Evolutionary conservation across 371 early-diverging fungal species (phyloP).

Genomic region (Basidiobolus heterosporus): DNA sequence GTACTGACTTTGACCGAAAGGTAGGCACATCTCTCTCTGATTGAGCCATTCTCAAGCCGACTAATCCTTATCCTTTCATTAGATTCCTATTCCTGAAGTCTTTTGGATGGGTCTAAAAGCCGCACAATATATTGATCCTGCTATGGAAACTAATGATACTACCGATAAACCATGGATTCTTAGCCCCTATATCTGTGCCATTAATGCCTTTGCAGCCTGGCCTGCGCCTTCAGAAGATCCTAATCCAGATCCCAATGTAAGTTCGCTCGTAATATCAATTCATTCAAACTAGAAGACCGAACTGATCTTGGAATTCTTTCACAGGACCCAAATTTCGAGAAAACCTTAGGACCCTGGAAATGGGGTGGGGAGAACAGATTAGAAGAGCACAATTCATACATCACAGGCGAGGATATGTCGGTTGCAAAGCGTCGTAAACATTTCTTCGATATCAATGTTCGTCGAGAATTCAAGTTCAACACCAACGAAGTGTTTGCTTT

Average conservation of each 20-base stretch:
- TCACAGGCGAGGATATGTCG: slow-evolving; percentile 3
- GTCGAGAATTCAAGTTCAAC: slow-evolving; percentile 28
- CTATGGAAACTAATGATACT: slow-evolving; percentile 27
- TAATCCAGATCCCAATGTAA: slow-evolving; percentile 7
- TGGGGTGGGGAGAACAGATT: slow-evolving; percentile 11
- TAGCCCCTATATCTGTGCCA: slow-evolving; percentile 33
- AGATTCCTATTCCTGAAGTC: not conserved
- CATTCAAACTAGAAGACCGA: too few relatives aligned
- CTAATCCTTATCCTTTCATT: too few relatives aligned
- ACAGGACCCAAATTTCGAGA: not conserved
- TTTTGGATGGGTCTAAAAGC: not conserved
- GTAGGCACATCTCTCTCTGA: too few relatives aligned
- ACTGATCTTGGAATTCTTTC: too few relatives aligned
- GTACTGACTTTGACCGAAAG: slow-evolving; percentile 26
- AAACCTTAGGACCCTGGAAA: not conserved
- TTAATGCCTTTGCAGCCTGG: slow-evolving; percentile 27
- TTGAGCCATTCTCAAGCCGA: too few relatives aligned
- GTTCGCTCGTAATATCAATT: slow-evolving; percentile 2
- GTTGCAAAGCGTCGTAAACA: slow-evolving; percentile 28
- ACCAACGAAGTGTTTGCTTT: slow-evolving; percentile 41
- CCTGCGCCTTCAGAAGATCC: slow-evolving; percentile 11
- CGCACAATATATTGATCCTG: slow-evolving; percentile 37
- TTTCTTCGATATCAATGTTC: slow-evolving; percentile 33
- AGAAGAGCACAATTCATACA: slow-evolving; percentile 6
- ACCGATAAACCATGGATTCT: slow-evolving; percentile 32